Base-by-base conservation (phyloP, 2,329 filamentous ascomycete species). In the Lasiodiplodia hormozganensis region DNA sequence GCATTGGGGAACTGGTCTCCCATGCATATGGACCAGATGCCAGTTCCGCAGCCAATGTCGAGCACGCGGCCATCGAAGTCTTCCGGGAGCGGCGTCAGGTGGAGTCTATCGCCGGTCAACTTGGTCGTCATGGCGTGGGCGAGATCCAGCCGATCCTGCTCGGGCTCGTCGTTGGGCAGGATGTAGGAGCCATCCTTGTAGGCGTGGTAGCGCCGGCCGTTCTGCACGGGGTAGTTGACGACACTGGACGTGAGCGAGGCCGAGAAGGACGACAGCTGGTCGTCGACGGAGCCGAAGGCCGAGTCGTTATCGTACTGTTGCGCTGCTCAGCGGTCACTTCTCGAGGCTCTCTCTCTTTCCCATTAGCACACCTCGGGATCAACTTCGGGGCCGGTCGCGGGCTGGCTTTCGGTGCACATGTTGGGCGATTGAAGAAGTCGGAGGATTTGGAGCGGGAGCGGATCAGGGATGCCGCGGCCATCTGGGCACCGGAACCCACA, bases 91-190 rank as follows among this genome's bases (percentile, higher is more conserved):
- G 73, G 73, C 16, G 73, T 71, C 14, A 71, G 68, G 28, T 70
- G 71, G n/a, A 75, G 62, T 25, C 70, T 73, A 70, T 75, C 75
- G 28, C 76, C 75, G 21, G 82, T 69, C 0, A 76, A 72, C 8
- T 81, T 77, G 25, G 77, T 78, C 62, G 77, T 76, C 66, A 82
- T 72, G 69, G 80, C 73, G 65, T 79, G 77, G 52, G 71, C 64
- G n/a, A 72, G 49, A 28, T 72, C 68, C 21, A 81, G 70, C 18
- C 79, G 73, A 65, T 80, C 78, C 21, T 76, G 74, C 71, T 79
- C 79, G 47, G 74, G 73, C 78, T 79, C 56, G 51, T 68, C 66
- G 31, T 68, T 68, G 18, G 66, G 66, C 60, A 81, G 77, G 62
- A 80, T 77, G 70, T 81, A 81, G 71, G 78, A 51, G 62, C 70